Evolutionary conservation across 106 monocot genomes (phyloP).

Genomic region (Dioscorea dumetorum): DNA sequence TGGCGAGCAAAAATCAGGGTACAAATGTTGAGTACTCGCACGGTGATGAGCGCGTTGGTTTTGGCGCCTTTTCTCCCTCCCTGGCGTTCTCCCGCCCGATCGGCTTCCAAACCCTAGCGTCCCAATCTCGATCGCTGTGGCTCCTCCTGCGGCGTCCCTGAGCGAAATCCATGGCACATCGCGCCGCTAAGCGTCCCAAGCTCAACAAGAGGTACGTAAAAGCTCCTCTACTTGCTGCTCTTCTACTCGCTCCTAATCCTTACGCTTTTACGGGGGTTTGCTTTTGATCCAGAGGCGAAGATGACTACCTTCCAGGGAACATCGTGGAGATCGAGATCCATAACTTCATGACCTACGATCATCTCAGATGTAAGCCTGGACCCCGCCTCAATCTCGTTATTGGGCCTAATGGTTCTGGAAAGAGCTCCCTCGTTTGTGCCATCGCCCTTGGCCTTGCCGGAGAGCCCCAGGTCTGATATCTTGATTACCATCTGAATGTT

Average conservation of each 20-base stretch:
- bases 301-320: constrained; percentile 91
- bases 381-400: constrained; percentile 93
- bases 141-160: no score
- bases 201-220: constrained; percentile 15
- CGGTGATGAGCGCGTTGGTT: no score
- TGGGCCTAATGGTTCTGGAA: constrained; percentile 94
- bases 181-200: constrained; percentile 29
- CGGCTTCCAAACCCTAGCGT: no score
- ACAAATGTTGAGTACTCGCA: no score
- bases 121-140: no score
- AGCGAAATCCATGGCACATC: constrained; percentile 2
- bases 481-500: background rate
- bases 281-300: constrained; percentile 41
- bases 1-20: no score
- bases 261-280: background rate
- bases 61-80: no score
- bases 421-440: constrained; percentile 97
- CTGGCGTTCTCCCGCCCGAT: no score
- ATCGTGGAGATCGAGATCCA: constrained; percentile 91
- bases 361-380: constrained; percentile 74
- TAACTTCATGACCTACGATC: constrained; percentile 99
- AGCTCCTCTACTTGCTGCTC: background rate
- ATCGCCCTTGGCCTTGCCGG: constrained; percentile 87
- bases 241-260: background rate
- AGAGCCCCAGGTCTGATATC: constrained; percentile 72